Evolutionary conservation across 2,329 filamentous ascomycete genomes (phyloP), one percentile per base, ranked within the genome.

Genomic region (Coniosporium tulheliwenetii): DNA sequence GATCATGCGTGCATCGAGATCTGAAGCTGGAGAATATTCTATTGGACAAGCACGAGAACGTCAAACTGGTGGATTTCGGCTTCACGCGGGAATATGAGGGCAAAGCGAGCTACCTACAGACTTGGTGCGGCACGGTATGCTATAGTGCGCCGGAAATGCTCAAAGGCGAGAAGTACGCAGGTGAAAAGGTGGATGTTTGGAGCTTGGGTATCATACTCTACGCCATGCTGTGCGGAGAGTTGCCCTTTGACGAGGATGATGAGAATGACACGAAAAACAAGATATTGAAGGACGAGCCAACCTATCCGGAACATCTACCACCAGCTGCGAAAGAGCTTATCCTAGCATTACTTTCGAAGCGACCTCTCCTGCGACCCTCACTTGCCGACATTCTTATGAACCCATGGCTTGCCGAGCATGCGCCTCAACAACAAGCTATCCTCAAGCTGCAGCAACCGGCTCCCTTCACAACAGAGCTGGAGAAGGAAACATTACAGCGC

Each of bases 141-240:
- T 98, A 98, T 62, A 94, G 86, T 41, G 91, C 91, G 2, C 91
- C 91, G 2, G 91, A 98, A 61, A 98, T 98, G 91, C 71, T 98
- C 34, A 94, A 91, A 59, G 91, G 87, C 33, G 91, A 98, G 60
- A 96, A 93, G 60, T 98, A 98, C 57, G 91, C 87, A 0, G 89
- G 86, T 19, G 86, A 95, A 65, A 96, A 95, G 65, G 89, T 98
- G 38, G 91, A 98, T 54, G 86, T 98, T 4, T 98, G 85, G 85
- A 91, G 85, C 53, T 58, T 93, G 48, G 84, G 85, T 10, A 80
- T 93, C 41, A 91, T 93, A 45, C 67, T 91, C 1, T 91, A 87
- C 54, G 84, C 85, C 38, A 64, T 93, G 43, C 65, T 93, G 19
- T 85, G 80, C 46, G 85, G 85, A 41, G 85, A 91, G 60, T 69